Evolutionary conservation across 1,284 basidiomycete species (phyloP).

Genomic region (Hortiboletus rubellus): DNA sequence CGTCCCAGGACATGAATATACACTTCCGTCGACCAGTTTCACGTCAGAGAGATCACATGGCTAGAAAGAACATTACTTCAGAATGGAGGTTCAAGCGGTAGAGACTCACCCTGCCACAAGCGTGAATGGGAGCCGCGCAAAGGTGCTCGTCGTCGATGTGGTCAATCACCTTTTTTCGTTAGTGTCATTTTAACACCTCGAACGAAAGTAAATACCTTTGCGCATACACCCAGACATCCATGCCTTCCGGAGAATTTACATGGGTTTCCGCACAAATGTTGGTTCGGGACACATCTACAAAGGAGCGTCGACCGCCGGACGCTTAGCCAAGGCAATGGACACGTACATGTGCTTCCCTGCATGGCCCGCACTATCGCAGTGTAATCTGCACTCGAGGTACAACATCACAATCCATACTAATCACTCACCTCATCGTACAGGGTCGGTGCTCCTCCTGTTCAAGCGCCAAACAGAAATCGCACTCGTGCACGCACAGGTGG

Average conservation of each 20-base stretch:
- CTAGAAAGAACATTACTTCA: slow-evolving; percentile 29
- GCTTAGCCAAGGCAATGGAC: background rate
- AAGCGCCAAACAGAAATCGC: slow-evolving; percentile 45
- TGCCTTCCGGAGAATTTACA: slow-evolving; percentile 45
- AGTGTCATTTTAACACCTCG: background rate
- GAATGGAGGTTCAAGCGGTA: background rate
- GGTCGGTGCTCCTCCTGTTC: slow-evolving; percentile 25
- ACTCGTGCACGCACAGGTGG: slow-evolving; percentile 46
- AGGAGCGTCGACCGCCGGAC: background rate
- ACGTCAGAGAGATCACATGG: slow-evolving; percentile 46
- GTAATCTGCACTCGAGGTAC: background rate
- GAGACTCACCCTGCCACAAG: slow-evolving; percentile 50
- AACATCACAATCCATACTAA: background rate
- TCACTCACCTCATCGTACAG: slow-evolving; percentile 49
- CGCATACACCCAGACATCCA: slow-evolving; percentile 51
- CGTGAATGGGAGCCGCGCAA: slow-evolving; percentile 53
- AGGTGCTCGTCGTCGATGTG: slow-evolving; percentile 50
- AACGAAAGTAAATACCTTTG: slow-evolving; percentile 39
- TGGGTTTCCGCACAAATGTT: slow-evolving; percentile 52
- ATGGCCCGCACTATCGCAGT: slow-evolving; percentile 51
- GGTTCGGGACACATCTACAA: slow-evolving; percentile 46
- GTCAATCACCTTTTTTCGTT: slow-evolving; percentile 38
- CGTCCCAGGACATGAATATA: slow-evolving; percentile 43
- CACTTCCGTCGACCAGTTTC: slow-evolving; percentile 31
- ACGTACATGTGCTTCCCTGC: slow-evolving; percentile 51